Conservation (phyloP, 1,284 basidiomycete genomes). For the Fomitopsis palustris region DNA sequence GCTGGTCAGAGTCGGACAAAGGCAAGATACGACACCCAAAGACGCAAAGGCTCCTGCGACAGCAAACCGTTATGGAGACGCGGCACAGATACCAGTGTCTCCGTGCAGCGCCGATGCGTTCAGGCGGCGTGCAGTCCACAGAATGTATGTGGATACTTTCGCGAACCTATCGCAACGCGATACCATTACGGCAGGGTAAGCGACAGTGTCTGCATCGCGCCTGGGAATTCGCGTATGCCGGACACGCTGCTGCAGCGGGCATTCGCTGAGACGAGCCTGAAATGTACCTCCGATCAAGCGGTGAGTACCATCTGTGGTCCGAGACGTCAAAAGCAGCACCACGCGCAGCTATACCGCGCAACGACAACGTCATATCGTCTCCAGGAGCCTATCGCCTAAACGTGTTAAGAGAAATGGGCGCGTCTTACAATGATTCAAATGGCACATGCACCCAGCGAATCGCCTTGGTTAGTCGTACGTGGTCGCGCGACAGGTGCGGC, state of each 20-base stretch:
- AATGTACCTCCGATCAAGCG: neutral
- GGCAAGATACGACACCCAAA: neutral
- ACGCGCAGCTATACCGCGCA: neutral
- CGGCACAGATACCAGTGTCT: neutral
- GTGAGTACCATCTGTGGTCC: neutral
- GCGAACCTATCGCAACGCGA: neutral
- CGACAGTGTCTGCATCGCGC: neutral
- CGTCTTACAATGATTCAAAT: slow-evolving; percentile 80
- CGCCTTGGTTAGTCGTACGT: slow-evolving; percentile 42
- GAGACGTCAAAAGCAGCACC: neutral
- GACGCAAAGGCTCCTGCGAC: neutral
- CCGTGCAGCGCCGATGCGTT: neutral
- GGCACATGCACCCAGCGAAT: slow-evolving; percentile 65
- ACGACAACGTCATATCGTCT: neutral
- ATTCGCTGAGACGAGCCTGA: neutral
- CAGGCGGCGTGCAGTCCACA: neutral
- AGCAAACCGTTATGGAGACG: neutral
- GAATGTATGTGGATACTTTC: neutral
- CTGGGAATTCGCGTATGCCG: neutral
- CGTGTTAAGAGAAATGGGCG: neutral
- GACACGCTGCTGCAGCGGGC: neutral
- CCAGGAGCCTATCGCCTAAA: neutral
- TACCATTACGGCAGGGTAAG: neutral
- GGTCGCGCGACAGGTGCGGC: slow-evolving; percentile 70
- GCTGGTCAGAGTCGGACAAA: slow-evolving; percentile 32